These are phyloP conservation scores for Aspergillus versicolor DNA, from an alignment of 2,329 filamentous ascomycete species.

Conservation along the genomic window DNA sequence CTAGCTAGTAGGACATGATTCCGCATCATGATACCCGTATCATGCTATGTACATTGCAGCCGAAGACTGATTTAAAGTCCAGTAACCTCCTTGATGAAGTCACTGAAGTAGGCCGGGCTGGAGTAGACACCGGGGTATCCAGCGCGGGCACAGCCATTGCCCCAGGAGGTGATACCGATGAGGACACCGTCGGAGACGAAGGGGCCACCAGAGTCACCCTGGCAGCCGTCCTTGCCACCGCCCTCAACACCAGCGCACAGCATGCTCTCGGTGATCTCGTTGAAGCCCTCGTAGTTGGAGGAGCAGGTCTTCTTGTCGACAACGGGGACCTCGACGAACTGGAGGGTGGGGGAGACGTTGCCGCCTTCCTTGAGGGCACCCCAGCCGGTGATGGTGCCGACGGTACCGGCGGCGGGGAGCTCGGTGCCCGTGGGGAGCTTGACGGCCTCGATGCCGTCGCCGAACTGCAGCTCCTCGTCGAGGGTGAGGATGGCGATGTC, in stretches of 20 bases:
- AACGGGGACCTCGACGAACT: slow-evolving; percentile 1
- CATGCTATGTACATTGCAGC: too few relatives aligned
- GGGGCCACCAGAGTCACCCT: slow-evolving; percentile 6
- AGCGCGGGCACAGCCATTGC: slow-evolving; percentile 4
- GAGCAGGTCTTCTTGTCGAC: not conserved
- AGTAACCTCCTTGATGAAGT: slow-evolving; percentile 3
- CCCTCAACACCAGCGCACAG: slow-evolving; percentile 1
- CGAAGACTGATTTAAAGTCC: not conserved
- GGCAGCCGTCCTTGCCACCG: slow-evolving; percentile 5
- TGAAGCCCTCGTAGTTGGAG: not conserved
- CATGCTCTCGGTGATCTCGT: not conserved
- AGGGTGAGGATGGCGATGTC: slow-evolving; percentile 6
- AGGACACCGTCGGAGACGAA: not conserved
- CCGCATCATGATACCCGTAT: too few relatives aligned
- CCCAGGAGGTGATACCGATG: slow-evolving; percentile 8
- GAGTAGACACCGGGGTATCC: slow-evolving; percentile 9
- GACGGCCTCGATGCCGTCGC: slow-evolving; percentile 33
- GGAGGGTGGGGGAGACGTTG: not conserved
- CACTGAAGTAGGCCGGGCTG: not conserved
- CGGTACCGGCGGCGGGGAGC: not conserved
- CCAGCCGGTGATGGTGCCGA: slow-evolving; percentile 4
- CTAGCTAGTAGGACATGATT: not conserved
- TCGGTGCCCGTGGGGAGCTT: slow-evolving; percentile 44
- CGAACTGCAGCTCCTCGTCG: not conserved
- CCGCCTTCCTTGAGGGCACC: not conserved